A percentile compares a stretch with the other conserved stretches of the same genome.
Evolutionary conservation across 805 yeast genomes (phyloP).

Genomic region (Barnettozyma wickerhamii): DNA sequence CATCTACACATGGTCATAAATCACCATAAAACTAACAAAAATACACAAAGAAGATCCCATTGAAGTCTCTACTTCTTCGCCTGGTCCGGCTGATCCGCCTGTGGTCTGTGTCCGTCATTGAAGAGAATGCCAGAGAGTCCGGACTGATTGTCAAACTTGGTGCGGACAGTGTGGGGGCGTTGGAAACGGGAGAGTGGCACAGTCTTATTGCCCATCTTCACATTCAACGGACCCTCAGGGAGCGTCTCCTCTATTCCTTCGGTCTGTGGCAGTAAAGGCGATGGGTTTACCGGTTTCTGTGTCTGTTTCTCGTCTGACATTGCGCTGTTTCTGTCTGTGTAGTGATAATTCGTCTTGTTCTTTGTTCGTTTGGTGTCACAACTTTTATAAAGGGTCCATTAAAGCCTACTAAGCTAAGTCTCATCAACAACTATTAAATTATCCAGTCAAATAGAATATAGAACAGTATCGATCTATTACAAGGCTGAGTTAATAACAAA

Average conservation of each 20-base stretch:
- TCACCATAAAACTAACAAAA: neutral
- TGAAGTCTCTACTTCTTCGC: neutral
- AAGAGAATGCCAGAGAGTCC: conserved; percentile 1
- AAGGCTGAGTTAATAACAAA: no score
- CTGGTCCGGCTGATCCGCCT: neutral
- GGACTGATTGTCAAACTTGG: neutral
- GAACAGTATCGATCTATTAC: no score
- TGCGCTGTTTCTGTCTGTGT: no score
- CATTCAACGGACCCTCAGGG: conserved; percentile 1
- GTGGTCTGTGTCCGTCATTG: conserved; percentile 9
- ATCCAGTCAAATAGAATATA: no score
- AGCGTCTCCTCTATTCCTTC: neutral
- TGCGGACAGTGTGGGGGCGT: conserved; percentile 9
- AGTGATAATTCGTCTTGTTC: no score
- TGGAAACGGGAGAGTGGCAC: conserved; percentile 5
- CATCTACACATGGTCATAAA: neutral
- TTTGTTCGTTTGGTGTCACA: no score
- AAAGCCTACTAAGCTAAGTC: no score
- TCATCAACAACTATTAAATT: no score
- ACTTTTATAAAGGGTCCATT: no score
- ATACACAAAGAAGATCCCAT: neutral
- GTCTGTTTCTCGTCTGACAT: neutral
- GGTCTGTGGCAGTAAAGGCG: neutral
- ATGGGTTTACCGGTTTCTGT: neutral
- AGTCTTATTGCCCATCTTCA: conserved; percentile 8